A percentile compares a stretch with the other conserved stretches of the same genome.
Conservation (phyloP, 1,284 basidiomycete species). For the Ganoderma boninense region DNA sequence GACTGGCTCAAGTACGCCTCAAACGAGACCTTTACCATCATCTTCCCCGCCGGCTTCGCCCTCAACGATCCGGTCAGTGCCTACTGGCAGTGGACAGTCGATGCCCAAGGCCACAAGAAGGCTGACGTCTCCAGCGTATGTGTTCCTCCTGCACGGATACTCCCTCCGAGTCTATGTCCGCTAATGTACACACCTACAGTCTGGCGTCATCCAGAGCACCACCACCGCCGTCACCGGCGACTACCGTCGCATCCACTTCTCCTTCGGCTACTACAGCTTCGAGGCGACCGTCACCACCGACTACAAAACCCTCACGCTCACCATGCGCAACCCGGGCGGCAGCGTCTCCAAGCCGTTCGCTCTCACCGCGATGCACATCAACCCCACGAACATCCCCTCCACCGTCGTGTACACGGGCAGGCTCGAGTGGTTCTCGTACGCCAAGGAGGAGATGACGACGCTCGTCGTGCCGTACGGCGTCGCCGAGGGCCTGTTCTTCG, state of each 20-base stretch:
- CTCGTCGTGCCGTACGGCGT: conserved; percentile 18
- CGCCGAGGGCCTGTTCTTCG: conserved; percentile 7
- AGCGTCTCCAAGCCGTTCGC: background rate
- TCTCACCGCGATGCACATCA: background rate
- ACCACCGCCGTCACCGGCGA: background rate
- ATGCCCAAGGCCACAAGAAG: background rate
- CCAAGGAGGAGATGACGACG: conserved; percentile 16
- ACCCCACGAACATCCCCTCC: background rate
- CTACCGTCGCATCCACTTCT: background rate
- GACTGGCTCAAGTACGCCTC: background rate
- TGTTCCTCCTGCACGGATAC: no score
- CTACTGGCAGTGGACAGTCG: background rate
- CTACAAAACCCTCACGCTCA: background rate
- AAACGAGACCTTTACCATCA: background rate
- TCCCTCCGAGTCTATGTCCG: no score
- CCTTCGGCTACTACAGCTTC: conserved; percentile 10
- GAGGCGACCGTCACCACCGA: background rate
- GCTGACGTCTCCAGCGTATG: background rate
- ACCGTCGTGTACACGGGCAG: conserved; percentile 10
- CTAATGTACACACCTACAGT: background rate
- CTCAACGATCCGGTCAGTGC: background rate
- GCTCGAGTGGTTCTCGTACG: conserved; percentile 11
- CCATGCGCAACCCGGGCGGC: background rate
- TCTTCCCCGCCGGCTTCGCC: conserved; percentile 1
- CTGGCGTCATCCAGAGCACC: background rate